phyloP scores from a whole-genome alignment of 148 eudicot species.

The Pharnaceum exiguum region DNA sequence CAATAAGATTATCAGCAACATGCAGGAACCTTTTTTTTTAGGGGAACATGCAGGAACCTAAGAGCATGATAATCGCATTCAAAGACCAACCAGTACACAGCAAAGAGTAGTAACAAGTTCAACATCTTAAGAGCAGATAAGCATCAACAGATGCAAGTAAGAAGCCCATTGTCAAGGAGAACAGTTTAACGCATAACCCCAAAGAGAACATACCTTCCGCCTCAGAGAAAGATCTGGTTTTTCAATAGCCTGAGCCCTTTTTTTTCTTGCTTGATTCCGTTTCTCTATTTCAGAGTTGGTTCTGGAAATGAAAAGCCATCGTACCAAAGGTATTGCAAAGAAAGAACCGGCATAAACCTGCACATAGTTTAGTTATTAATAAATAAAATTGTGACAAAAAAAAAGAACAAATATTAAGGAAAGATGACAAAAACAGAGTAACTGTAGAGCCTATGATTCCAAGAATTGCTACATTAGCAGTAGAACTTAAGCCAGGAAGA shows the following conservation, averaged over 20 bases:
- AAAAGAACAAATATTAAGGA: too few species aligned
- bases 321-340: constrained; percentile 85
- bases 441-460: too few species aligned
- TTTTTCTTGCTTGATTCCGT: constrained; percentile 66
- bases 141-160: too few species aligned
- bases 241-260: constrained; percentile 64
- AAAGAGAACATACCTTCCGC: constrained; percentile 65
- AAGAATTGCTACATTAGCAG: background rate
- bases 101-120: background rate
- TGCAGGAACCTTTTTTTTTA: too few species aligned
- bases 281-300: constrained; percentile 62
- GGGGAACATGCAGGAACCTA: background rate
- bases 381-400: background rate
- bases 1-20: background rate
- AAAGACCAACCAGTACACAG: background rate
- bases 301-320: constrained; percentile 61
- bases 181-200: background rate
- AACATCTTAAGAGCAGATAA: too few species aligned
- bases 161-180: background rate
- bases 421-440: too few species aligned
- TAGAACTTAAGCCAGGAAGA: background rate
- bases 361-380: constrained; percentile 15
- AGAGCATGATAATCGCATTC: background rate
- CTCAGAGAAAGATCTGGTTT: constrained; percentile 68
- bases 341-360: constrained; percentile 98